phyloP scores from a whole-genome alignment of 169 alveolate genomes.

The Cytauxzoon felis region DNA sequence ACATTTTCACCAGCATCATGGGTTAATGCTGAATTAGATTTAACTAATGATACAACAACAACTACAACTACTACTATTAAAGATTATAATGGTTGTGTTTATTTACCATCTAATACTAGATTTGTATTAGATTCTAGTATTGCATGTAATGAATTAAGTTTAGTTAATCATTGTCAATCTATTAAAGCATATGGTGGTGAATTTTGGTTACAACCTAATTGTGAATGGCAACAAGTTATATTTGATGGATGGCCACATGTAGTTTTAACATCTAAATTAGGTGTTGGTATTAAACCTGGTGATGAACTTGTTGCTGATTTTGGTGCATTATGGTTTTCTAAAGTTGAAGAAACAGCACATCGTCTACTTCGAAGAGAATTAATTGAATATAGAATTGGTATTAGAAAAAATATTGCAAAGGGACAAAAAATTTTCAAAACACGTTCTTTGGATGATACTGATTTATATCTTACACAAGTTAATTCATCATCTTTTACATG shows the following conservation, averaged over 20 bases:
- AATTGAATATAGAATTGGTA: conserved; percentile 54
- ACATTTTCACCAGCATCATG: conserved; percentile 76
- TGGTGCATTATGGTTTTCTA: conserved; percentile 85
- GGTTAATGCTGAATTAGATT: conserved; percentile 59
- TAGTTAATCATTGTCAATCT: conserved; percentile 85
- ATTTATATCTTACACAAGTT: too few relatives aligned
- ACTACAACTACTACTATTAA: not conserved
- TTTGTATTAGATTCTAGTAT: conserved; percentile 82
- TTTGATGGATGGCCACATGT: conserved; percentile 87
- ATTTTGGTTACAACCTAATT: conserved; percentile 73
- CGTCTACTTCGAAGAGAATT: conserved; percentile 66
- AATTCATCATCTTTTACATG: conserved; percentile 12
- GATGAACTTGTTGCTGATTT: conserved; percentile 88
- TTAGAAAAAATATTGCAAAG: not conserved
- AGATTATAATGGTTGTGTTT: conserved; percentile 21
- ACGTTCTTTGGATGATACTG: too few relatives aligned
- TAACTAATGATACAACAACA: not conserved
- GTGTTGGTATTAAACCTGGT: conserved; percentile 80
- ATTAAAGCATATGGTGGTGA: conserved; percentile 74
- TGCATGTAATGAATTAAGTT: conserved; percentile 84
- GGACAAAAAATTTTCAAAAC: not conserved
- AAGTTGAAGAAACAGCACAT: conserved; percentile 79
- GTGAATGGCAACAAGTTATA: conserved; percentile 86
- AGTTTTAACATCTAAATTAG: conserved; percentile 74
- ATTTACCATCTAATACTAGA: conserved; percentile 81